phyloP scores from a whole-genome alignment of 2,329 filamentous ascomycete species.

The Scopulariopsis brevicaulis region DNA sequence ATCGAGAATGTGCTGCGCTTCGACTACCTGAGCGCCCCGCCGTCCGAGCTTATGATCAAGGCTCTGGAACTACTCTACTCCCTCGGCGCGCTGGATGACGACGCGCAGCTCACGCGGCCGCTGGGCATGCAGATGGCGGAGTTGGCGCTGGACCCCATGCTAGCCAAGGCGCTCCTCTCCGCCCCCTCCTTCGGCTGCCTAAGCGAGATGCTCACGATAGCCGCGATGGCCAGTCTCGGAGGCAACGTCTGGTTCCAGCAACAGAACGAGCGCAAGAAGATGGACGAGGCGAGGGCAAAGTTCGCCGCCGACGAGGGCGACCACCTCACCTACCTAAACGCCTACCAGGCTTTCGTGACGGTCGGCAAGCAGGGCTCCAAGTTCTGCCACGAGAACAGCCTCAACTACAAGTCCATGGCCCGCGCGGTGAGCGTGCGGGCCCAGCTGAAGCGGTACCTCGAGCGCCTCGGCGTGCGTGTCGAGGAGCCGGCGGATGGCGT shows the following conservation, averaged over 20 bases:
- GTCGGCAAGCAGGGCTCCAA: conserved; percentile 71
- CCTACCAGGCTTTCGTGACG: conserved; percentile 81
- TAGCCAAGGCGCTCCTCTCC: conserved; percentile 75
- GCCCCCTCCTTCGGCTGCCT: conserved; percentile 67
- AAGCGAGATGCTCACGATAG: conserved; percentile 79
- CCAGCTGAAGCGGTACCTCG: conserved; percentile 78
- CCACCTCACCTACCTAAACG: conserved; percentile 83
- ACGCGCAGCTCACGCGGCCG: conserved; percentile 81
- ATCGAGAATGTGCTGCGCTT: conserved; percentile 93
- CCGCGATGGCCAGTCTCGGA: conserved; percentile 84
- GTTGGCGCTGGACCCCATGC: conserved; percentile 88
- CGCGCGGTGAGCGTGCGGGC: conserved; percentile 76
- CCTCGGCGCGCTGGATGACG: conserved; percentile 75
- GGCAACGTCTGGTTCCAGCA: conserved; percentile 75
- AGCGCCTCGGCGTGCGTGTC: conserved; percentile 66
- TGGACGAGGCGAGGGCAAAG: conserved; percentile 63
- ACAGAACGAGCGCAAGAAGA: conserved; percentile 62
- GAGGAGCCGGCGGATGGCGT: conserved; percentile 42
- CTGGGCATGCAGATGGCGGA: conserved; percentile 90
- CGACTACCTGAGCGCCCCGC: conserved; percentile 77
- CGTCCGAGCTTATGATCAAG: conserved; percentile 72
- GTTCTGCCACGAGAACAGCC: conserved; percentile 77
- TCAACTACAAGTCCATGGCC: conserved; percentile 78
- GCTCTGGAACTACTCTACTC: conserved; percentile 82
- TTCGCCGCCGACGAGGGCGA: conserved; percentile 93